phyloP scores from a whole-genome alignment of 2,329 filamentous ascomycete species.

The Aspergillus calidoustus region DNA sequence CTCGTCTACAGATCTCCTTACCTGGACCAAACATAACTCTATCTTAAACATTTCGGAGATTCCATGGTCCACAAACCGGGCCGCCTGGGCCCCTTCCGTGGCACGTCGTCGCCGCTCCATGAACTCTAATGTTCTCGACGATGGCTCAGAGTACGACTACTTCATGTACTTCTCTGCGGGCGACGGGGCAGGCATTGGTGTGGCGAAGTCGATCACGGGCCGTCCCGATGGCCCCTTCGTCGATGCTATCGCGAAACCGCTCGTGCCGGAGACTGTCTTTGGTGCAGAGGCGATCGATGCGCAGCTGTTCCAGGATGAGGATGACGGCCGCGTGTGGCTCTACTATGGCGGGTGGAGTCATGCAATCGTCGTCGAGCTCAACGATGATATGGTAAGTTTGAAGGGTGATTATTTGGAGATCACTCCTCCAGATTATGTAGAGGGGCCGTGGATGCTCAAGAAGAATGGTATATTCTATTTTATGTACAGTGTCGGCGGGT shows the following conservation, averaged over 20 bases:
- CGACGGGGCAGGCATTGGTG: constrained; percentile 52
- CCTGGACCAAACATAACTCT: constrained; percentile 54
- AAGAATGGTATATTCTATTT: constrained; percentile 49
- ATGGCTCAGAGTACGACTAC: constrained; percentile 39
- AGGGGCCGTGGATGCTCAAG: constrained; percentile 52
- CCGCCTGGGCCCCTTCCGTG: constrained; percentile 56
- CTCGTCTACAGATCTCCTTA: constrained; percentile 54
- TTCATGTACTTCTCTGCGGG: constrained; percentile 59
- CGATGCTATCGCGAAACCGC: constrained; percentile 48
- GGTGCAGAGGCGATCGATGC: constrained; percentile 57
- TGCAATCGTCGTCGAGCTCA: constrained; percentile 50
- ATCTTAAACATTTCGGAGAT: constrained; percentile 48
- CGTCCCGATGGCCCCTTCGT: constrained; percentile 46
- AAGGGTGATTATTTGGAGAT: constrained; percentile 52
- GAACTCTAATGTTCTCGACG: neutral
- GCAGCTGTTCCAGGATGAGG: constrained; percentile 52
- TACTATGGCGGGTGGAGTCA: constrained; percentile 53
- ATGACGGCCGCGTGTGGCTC: constrained; percentile 48
- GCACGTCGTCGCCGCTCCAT: constrained; percentile 27
- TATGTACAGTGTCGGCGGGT: constrained; percentile 52
- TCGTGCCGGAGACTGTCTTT: constrained; percentile 51
- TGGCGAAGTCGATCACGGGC: constrained; percentile 40
- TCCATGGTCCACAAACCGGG: constrained; percentile 50
- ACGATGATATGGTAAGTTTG: constrained; percentile 51
- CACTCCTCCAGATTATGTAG: constrained; percentile 53